A percentile compares a stretch with the other conserved stretches of the same genome.
phyloP scores from a whole-genome alignment of 1,284 basidiomycete genomes.

The Filobasidium uniguttulatum region DNA sequence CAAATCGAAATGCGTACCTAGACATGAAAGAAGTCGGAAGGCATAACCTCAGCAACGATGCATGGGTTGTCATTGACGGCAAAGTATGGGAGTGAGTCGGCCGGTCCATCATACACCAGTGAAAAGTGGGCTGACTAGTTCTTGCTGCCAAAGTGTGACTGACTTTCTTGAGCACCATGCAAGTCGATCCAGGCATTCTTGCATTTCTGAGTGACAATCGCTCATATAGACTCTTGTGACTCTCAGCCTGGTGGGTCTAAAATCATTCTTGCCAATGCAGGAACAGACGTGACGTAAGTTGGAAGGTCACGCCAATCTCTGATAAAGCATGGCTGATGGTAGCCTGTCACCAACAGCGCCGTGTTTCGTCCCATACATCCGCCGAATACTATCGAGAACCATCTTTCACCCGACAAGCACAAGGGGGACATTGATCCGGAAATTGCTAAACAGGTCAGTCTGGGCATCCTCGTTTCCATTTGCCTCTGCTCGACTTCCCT shows the following conservation, averaged over 20 bases:
- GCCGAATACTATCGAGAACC: constrained; percentile 24
- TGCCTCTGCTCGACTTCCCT: too few relatives aligned
- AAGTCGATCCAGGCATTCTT: background rate
- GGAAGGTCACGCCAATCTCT: constrained; percentile 2
- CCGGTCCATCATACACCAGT: too few relatives aligned
- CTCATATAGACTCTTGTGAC: background rate
- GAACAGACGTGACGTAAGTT: constrained; percentile 43
- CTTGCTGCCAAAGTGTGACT: constrained; percentile 45
- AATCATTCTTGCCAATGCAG: constrained; percentile 41
- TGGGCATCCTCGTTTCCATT: background rate
- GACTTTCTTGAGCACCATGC: constrained; percentile 49
- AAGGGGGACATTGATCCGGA: constrained; percentile 47
- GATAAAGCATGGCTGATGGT: background rate
- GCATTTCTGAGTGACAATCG: background rate
- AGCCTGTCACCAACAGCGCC: constrained; percentile 10
- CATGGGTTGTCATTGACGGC: constrained; percentile 23
- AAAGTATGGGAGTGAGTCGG: constrained; percentile 24
- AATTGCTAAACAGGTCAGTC: constrained; percentile 13
- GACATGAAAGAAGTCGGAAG: constrained; percentile 19
- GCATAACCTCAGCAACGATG: constrained; percentile 20
- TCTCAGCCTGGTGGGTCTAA: constrained; percentile 39
- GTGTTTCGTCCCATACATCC: constrained; percentile 27
- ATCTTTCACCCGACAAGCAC: constrained; percentile 45
- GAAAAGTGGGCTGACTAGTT: constrained; percentile 1
- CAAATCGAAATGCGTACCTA: constrained; percentile 13